These are phyloP conservation scores for Cryptosporidium andersoni DNA, from an alignment of 169 alveolate genomes.

Conservation along the genomic window DNA sequence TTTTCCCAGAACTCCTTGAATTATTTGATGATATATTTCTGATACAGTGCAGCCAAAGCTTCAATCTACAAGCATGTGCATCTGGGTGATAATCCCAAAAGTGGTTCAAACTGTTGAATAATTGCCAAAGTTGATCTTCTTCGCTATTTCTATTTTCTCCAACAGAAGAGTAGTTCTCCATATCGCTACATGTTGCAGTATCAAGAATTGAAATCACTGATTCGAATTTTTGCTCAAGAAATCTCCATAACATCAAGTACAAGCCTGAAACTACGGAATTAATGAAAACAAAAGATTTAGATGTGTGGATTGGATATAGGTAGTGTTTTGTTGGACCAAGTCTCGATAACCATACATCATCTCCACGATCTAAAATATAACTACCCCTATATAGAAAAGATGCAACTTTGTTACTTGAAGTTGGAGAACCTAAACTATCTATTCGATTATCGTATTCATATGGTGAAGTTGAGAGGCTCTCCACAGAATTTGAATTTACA, in stretches of 20 bases:
- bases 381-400: conserved; percentile 42
- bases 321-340: conserved; percentile 73
- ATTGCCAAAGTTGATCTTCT: conserved; percentile 74
- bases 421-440: too few species aligned
- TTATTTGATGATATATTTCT: conserved; percentile 33
- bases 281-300: conserved; percentile 73
- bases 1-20: conserved; percentile 18
- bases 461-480: neutral
- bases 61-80: conserved; percentile 77
- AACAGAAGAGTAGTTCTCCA: conserved; percentile 11
- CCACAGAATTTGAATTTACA: neutral
- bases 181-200: conserved; percentile 53
- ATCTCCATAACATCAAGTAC: conserved; percentile 74
- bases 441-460: too few species aligned
- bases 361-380: conserved; percentile 46
- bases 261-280: conserved; percentile 76
- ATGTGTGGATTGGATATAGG: conserved; percentile 74
- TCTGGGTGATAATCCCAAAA: conserved; percentile 77
- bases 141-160: conserved; percentile 59
- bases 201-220: conserved; percentile 67
- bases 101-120: conserved; percentile 24
- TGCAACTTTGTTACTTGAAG: neutral
- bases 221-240: conserved; percentile 72
- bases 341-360: conserved; percentile 27
- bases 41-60: conserved; percentile 72